Percentiles rank a stretch among this genome's conserved stretches.
Evolutionary conservation across 1,139 yeast species (phyloP).

Genomic region (Pichia sp.): DNA sequence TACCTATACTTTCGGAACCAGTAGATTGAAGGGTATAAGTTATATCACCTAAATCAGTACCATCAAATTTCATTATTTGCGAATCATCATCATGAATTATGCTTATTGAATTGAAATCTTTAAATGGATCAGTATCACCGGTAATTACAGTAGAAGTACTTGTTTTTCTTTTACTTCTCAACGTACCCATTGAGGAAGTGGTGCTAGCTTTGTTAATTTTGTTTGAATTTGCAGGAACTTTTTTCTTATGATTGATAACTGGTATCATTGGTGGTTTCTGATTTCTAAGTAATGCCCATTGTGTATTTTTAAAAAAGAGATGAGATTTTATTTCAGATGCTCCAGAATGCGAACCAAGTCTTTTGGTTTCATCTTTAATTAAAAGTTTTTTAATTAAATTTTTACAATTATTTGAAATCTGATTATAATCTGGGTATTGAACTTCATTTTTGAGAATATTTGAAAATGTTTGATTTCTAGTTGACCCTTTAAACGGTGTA

Average conservation of each 20-base stretch:
- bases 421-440: constrained; percentile 42
- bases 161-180: constrained; percentile 34
- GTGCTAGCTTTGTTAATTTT: constrained; percentile 21
- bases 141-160: constrained; percentile 31
- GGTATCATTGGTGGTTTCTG: constrained; percentile 96
- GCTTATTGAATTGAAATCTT: constrained; percentile 82
- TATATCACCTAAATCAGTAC: constrained; percentile 55
- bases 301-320: constrained; percentile 81
- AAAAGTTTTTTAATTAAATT: constrained; percentile 72
- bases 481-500: constrained; percentile 91
- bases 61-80: constrained; percentile 43
- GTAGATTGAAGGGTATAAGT: constrained; percentile 43
- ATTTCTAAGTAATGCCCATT: constrained; percentile 91
- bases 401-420: constrained; percentile 69
- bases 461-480: constrained; percentile 82
- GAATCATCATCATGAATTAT: constrained; percentile 59
- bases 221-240: constrained; percentile 5
- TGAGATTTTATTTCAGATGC: constrained; percentile 92
- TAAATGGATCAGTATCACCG: constrained; percentile 65
- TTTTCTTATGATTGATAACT: constrained; percentile 47
- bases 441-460: constrained; percentile 82
- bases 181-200: constrained; percentile 27
- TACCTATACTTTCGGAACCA: constrained; percentile 17
- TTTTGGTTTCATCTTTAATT: constrained; percentile 79
- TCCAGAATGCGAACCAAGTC: constrained; percentile 88